Percentiles rank a stretch among this genome's conserved stretches.
These are phyloP conservation scores for Chrysochromulina tobinii DNA, from an alignment of 78 protist genomes.

Conservation along the genomic window DNA sequence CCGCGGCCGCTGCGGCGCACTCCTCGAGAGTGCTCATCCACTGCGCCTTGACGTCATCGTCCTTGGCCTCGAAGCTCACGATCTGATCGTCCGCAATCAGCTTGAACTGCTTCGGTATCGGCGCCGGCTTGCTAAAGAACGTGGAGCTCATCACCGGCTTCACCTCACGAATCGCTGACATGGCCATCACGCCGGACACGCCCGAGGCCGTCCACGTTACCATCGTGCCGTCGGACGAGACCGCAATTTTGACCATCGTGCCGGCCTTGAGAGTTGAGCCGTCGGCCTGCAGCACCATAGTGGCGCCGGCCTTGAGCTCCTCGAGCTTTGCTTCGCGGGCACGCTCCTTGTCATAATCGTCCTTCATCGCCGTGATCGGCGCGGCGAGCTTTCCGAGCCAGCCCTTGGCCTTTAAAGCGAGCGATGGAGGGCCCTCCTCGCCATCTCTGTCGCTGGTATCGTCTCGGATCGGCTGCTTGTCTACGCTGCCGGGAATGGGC, in stretches of 20 bases:
- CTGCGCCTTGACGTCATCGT: not conserved
- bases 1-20: not conserved
- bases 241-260: not conserved
- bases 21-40: not conserved
- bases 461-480: too few species aligned
- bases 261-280: too few species aligned
- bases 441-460: too few species aligned
- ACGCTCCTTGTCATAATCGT: too few species aligned
- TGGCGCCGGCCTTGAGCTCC: too few species aligned
- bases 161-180: not conserved
- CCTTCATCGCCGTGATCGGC: too few species aligned
- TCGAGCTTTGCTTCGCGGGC: too few species aligned
- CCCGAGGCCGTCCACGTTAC: not conserved
- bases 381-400: too few species aligned
- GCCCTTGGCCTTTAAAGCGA: too few species aligned
- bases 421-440: too few species aligned
- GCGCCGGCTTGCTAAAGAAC: not conserved
- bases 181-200: not conserved
- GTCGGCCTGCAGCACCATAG: too few species aligned
- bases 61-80: not conserved
- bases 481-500: too few species aligned
- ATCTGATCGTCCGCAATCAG: not conserved
- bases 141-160: not conserved
- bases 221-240: not conserved
- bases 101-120: not conserved